phyloP scores from a whole-genome alignment of 2,329 filamentous ascomycete species.

The Sporothrix brunneoviolacea region DNA sequence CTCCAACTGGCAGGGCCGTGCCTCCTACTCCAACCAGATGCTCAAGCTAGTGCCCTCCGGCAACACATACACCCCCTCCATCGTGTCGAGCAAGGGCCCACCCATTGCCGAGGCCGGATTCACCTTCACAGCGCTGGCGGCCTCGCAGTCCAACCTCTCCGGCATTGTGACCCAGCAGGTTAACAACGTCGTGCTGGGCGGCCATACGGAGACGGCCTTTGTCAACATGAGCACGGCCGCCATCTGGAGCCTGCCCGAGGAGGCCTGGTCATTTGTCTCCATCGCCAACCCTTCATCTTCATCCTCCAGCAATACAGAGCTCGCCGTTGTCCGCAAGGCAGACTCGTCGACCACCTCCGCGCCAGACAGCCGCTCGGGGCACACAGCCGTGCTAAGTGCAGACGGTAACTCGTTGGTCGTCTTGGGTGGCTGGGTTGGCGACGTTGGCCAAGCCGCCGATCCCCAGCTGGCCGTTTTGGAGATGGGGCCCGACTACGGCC shows the following conservation, averaged over 20 bases:
- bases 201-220: slow-evolving; percentile 76
- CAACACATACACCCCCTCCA: slow-evolving; percentile 29
- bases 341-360: not conserved
- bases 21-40: slow-evolving; percentile 77
- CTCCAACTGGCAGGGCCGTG: slow-evolving; percentile 56
- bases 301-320: slow-evolving; percentile 42
- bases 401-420: slow-evolving; percentile 74
- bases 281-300: slow-evolving; percentile 38
- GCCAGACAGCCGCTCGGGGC: slow-evolving; percentile 70
- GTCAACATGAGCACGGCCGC: slow-evolving; percentile 92
- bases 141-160: slow-evolving; percentile 62
- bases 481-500: slow-evolving; percentile 66
- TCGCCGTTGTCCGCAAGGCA: slow-evolving; percentile 33
- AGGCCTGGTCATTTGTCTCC: slow-evolving; percentile 75
- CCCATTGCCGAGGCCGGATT: slow-evolving; percentile 83
- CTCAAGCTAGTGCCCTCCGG: slow-evolving; percentile 51
- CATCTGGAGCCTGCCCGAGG: slow-evolving; percentile 77
- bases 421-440: slow-evolving; percentile 88
- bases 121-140: slow-evolving; percentile 65
- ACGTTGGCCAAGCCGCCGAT: slow-evolving; percentile 65
- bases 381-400: slow-evolving; percentile 73
- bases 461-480: slow-evolving; percentile 76
- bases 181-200: slow-evolving; percentile 75
- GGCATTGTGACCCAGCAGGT: slow-evolving; percentile 60
- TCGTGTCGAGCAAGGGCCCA: slow-evolving; percentile 45